Evolutionary conservation across 352 stramenopile species (phyloP).

Genomic region (Blastocystis sp.): DNA sequence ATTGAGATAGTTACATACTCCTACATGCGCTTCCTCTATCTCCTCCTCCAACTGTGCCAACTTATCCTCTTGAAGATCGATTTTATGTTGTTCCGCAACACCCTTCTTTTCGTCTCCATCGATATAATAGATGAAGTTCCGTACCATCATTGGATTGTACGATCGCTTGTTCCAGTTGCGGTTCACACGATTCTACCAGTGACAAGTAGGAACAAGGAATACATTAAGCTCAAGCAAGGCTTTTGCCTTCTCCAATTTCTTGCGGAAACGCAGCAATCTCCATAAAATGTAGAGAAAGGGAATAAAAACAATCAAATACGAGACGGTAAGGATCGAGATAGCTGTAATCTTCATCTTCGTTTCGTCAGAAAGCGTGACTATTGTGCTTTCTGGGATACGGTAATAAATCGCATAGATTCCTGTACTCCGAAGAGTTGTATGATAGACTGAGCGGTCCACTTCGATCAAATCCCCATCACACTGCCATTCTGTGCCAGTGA

Average conservation of each 20-base stretch:
- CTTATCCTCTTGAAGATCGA: neutral
- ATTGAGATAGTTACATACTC: neutral
- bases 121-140: neutral
- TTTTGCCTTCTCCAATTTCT: neutral
- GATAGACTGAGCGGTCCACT: neutral
- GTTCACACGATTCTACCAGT: neutral
- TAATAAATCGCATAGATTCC: constrained; percentile 8
- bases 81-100: neutral
- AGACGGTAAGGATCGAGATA: neutral
- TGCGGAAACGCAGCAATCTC: neutral
- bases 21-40: neutral
- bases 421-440: neutral
- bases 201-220: neutral
- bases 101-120: constrained; percentile 45
- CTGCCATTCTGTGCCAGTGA: neutral
- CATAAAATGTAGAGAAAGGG: neutral
- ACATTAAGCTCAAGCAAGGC: constrained; percentile 1
- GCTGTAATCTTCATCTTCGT: constrained; percentile 9
- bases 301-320: neutral
- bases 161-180: neutral
- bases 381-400: neutral
- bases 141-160: constrained; percentile 18
- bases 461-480: neutral
- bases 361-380: neutral
- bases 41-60: neutral